Evolutionary conservation across 768 basidiomycete genomes (phyloP), one percentile per base, ranked within the genome.

Genomic region (Xerocomus spinulosus): DNA sequence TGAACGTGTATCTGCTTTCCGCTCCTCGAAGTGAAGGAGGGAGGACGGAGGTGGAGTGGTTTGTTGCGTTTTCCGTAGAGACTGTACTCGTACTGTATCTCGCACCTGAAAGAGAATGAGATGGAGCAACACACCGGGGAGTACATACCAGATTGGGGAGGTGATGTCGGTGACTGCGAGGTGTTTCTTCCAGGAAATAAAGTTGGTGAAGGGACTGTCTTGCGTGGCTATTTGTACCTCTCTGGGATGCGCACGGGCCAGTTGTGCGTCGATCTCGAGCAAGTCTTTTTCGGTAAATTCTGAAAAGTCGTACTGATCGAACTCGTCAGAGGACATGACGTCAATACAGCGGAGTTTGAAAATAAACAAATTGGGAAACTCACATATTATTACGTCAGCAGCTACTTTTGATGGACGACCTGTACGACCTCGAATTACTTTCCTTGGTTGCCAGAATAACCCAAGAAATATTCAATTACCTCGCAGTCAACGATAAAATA

Each of bases 371-470:
- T n/a, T n/a, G n/a, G n/a, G n/a, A n/a, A n/a, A n/a, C n/a, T n/a
- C n/a, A n/a, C n/a, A n/a, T n/a, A n/a, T n/a, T n/a, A n/a, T n/a
- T n/a, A n/a, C n/a, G n/a, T n/a, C n/a, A n/a, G n/a, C n/a, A n/a
- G n/a, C n/a, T n/a, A n/a, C n/a, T n/a, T n/a, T n/a, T 87, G 85
- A 70, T 82, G 34, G 80, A 84, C 55, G 92, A 94, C 71, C 73
- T 99, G 51, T 88, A 94, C 71, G 83, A 90, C 66, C 87, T 99
- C 68, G 96, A 98, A 68, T 77, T 87, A 50, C 82, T 99, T 40
- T 94, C 92, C 30, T 76, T 98, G 34, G 85, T 96, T 48, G 83
- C 87, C 50, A 88, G 90, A 65, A 89, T 99, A 60, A 87, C 87
- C 0, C 91, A 94, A 67, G 94, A 98, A 64, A 81, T 97, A 38